Conservation (phyloP, 2,329 filamentous ascomycete genomes). For the Neobulgaria alba region DNA sequence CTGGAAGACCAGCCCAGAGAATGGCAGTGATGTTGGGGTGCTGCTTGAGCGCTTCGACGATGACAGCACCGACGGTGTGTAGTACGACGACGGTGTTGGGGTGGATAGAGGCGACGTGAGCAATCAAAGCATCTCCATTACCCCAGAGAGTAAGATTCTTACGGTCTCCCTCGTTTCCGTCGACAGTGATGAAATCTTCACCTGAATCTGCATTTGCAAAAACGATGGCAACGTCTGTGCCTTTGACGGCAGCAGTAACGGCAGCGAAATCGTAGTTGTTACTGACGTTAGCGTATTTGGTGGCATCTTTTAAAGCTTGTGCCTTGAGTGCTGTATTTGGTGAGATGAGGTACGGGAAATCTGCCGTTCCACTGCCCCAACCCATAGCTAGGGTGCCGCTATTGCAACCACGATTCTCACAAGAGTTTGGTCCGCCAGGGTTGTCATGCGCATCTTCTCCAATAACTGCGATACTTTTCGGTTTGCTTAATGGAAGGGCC, state of each 20-base stretch:
- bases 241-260: conserved; percentile 57
- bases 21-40: conserved; percentile 77
- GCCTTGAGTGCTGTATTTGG: conserved; percentile 62
- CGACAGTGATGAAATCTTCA: conserved; percentile 76
- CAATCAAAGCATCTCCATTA: conserved; percentile 70
- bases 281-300: conserved; percentile 56
- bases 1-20: conserved; percentile 74
- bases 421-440: conserved; percentile 69
- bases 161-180: conserved; percentile 77
- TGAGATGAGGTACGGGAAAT: conserved; percentile 68
- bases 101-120: conserved; percentile 66
- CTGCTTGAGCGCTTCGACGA: conserved; percentile 66
- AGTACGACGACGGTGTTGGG: conserved; percentile 89
- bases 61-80: conserved; percentile 74
- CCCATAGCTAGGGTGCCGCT: conserved; percentile 61
- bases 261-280: conserved; percentile 43
- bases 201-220: conserved; percentile 84
- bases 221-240: conserved; percentile 65
- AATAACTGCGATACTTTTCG: conserved; percentile 66
- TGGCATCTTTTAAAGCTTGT: conserved; percentile 50
- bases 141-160: conserved; percentile 91
- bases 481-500: conserved; percentile 64
- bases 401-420: conserved; percentile 45
- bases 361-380: conserved; percentile 69
- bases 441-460: conserved; percentile 78